Base-by-base conservation (phyloP, 2,329 filamentous ascomycete species). In the Ophiosphaerella herpotricha region DNA sequence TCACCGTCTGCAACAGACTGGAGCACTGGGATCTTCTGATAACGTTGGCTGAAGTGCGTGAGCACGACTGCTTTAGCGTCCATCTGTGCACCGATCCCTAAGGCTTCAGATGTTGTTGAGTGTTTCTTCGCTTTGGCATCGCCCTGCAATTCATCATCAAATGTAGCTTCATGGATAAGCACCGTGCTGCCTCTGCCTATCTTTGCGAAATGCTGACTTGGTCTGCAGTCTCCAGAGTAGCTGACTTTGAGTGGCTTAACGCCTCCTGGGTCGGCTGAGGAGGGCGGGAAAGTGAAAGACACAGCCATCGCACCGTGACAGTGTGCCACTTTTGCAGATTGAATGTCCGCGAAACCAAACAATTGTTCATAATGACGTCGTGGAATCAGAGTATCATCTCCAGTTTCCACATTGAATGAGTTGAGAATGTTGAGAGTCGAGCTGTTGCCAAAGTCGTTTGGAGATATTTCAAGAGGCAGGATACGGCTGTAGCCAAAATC, bases 21-120 rank as follows among this genome's bases (percentile, higher is more conserved):
- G 4, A 84, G 72, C 2, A 80, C 76, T 2, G 82, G 85, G 31
- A 85, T 78, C 74, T 93, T 93, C 64, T 90, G 88, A 73, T 99
- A 99, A 7, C 94, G 82, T 77, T 99, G 94, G 47, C 87, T 92
- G 75, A 99, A 99, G 72, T 99, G 94, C 7, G 94, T 99, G 41
- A 99, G 80, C 47, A 99, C 76, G 13, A 94, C 86, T 13, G 89
- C 81, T 57, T 86, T 84, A 0, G 92, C 94, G 24, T 82, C 74
- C 94, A 99, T 99, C 39, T 79, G 75, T 11, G 82, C 80, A 1
- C 88, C 93, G 3, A 97, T 82, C 38, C 79, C 80, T 3, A 99
- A 81, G 1, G 94, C 94, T 76, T 99, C 94, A 12, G 83, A 83
- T 54, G 91, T 90, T 7, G 94, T 99, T 34, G 84, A 90, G 77